Evolutionary conservation across 2,329 filamentous ascomycete genomes (phyloP).

Genomic region (Cercospora beticola): DNA sequence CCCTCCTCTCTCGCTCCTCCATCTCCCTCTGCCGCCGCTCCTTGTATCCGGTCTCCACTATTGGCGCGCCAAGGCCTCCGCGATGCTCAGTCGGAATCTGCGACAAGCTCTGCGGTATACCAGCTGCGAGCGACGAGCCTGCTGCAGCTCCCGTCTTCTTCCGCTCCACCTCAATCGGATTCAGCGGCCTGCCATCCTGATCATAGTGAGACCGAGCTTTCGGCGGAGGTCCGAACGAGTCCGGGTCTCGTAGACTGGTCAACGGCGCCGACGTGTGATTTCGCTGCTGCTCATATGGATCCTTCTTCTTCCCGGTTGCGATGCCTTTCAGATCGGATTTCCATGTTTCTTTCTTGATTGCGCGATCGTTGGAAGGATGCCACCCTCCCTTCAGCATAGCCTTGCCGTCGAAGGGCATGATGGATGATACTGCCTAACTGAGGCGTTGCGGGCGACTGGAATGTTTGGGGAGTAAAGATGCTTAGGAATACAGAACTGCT

Average conservation of each 20-base stretch:
- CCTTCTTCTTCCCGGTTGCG: conserved; percentile 51
- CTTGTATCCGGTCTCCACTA: conserved; percentile 37
- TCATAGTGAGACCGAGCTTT: conserved; percentile 59
- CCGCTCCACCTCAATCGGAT: conserved; percentile 1
- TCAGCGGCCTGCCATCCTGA: conserved; percentile 36
- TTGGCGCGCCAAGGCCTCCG: conserved; percentile 46
- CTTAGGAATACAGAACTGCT: neutral
- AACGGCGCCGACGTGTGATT: conserved; percentile 64
- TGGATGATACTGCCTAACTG: neutral
- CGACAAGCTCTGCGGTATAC: conserved; percentile 7
- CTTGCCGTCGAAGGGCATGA: conserved; percentile 27
- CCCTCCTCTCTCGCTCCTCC: conserved; percentile 36
- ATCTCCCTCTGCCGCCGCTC: conserved; percentile 27
- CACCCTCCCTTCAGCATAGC: conserved; percentile 50
- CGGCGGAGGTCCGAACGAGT: conserved; percentile 75
- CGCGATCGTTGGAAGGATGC: conserved; percentile 45
- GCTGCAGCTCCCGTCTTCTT: conserved; percentile 32
- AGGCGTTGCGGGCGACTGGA: too few relatives aligned
- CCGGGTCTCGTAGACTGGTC: conserved; percentile 67
- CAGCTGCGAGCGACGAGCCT: conserved; percentile 34
- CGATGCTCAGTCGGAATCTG: conserved; percentile 5
- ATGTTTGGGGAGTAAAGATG: neutral
- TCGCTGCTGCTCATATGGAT: conserved; percentile 43
- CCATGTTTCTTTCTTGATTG: conserved; percentile 59
- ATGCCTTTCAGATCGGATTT: conserved; percentile 38